A percentile compares a stretch with the other conserved stretches of the same genome.
Conservation (phyloP, 208 protist genomes). For the Leishmania tarentolae region DNA sequence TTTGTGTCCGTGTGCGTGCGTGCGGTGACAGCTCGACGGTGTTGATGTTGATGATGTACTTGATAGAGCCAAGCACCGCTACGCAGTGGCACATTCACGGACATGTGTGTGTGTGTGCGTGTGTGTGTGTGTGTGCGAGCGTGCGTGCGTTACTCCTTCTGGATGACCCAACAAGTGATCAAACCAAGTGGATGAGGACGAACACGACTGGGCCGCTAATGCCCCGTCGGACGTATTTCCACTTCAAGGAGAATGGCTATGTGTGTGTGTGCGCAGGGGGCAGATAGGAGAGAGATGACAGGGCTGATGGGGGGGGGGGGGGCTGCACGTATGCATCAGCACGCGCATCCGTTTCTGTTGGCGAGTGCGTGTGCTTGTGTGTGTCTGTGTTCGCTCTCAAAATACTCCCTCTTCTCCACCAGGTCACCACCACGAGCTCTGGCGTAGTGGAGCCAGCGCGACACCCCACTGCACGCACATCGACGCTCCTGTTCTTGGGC, state of each 20-base stretch:
- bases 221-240: neutral
- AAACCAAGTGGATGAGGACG: neutral
- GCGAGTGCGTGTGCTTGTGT: slow-evolving; percentile 5
- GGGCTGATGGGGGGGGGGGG: too few species aligned
- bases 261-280: neutral
- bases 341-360: neutral
- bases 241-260: neutral
- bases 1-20: slow-evolving; percentile 4
- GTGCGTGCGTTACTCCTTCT: neutral
- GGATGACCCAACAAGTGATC: neutral
- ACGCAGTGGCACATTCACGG: neutral
- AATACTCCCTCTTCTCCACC: neutral
- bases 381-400: neutral
- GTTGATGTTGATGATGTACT: neutral
- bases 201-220: neutral
- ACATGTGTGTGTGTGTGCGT: neutral
- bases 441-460: neutral
- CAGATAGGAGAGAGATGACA: neutral
- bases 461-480: neutral
- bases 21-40: neutral
- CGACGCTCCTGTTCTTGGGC: neutral
- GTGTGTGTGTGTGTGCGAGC: neutral
- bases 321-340: neutral
- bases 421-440: neutral
- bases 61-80: neutral